phyloP scores from a whole-genome alignment of 164 flowering plant genomes.

The Cinnamomum micranthum region DNA sequence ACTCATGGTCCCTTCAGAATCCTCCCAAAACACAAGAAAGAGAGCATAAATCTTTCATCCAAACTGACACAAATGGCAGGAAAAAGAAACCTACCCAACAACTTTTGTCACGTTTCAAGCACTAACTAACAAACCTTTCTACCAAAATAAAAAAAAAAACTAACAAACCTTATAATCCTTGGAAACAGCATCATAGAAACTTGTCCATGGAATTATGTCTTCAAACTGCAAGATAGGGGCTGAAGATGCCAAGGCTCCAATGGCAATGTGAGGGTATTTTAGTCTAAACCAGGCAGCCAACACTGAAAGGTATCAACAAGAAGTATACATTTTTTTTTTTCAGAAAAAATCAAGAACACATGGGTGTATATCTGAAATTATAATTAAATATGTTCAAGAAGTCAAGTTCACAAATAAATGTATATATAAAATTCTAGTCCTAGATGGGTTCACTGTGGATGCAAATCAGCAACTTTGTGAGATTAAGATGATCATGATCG shows the following conservation, averaged over 20 bases:
- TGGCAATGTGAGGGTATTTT: constrained; percentile 55
- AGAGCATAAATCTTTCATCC: background rate
- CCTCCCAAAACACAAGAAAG: background rate
- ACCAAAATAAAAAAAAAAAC: too few species aligned
- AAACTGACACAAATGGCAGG: background rate
- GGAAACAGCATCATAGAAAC: constrained; percentile 59
- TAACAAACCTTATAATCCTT: constrained; percentile 46
- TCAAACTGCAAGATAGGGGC: constrained; percentile 60
- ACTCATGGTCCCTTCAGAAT: background rate
- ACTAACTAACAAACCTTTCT: constrained; percentile 32
- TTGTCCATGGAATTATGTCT: constrained; percentile 40
- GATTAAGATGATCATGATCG: too few species aligned
- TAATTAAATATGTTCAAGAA: too few species aligned
- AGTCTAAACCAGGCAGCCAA: constrained; percentile 60
- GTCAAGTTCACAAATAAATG: too few species aligned
- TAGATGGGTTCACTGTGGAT: too few species aligned
- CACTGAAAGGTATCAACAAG: constrained; percentile 23
- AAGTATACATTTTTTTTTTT: too few species aligned
- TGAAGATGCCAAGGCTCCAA: constrained; percentile 61
- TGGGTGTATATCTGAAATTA: too few species aligned
- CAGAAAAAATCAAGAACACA: too few species aligned
- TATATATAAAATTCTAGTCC: too few species aligned
- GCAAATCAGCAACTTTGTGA: too few species aligned
- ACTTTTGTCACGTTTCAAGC: background rate
- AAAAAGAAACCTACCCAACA: background rate